A percentile compares a stretch with the other conserved stretches of the same genome.
Evolutionary conservation across 2,329 filamentous ascomycete genomes (phyloP).

Genomic region (Verticillium albo-atrum): DNA sequence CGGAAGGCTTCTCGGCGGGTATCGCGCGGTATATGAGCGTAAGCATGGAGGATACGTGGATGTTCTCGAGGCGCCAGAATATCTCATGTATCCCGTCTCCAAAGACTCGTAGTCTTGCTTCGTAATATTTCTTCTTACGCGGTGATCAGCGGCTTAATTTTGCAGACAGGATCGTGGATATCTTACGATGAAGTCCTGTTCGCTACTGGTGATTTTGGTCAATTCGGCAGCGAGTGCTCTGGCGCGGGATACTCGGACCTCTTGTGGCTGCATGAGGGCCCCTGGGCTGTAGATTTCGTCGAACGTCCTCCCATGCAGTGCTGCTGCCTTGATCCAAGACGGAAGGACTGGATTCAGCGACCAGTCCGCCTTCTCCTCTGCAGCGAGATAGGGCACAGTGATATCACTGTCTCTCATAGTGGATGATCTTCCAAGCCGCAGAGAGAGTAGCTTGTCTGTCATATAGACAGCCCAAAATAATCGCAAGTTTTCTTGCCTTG

Average conservation of each 20-base stretch:
- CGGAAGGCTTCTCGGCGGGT: slow-evolving; percentile 7
- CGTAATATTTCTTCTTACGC: not conserved
- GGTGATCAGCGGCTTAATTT: not conserved
- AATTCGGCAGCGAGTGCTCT: slow-evolving; percentile 11
- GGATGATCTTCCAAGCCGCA: slow-evolving; percentile 19
- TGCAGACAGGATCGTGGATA: not conserved
- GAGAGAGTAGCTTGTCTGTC: slow-evolving; percentile 17
- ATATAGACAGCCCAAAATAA: slow-evolving; percentile 21
- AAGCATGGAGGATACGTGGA: slow-evolving; percentile 14
- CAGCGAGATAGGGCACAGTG: slow-evolving; percentile 10
- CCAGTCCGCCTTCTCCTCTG: not conserved
- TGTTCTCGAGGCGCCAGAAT: slow-evolving; percentile 11
- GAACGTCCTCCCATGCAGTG: slow-evolving; percentile 17
- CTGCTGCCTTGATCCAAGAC: slow-evolving; percentile 12
- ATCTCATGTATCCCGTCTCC: slow-evolving; percentile 6
- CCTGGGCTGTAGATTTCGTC: slow-evolving; percentile 21
- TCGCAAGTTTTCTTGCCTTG: slow-evolving; percentile 5
- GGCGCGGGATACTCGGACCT: slow-evolving; percentile 12
- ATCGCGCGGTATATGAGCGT: slow-evolving; percentile 20
- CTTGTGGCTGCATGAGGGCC: slow-evolving; percentile 14
- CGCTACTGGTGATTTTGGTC: not conserved
- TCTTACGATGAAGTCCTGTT: not conserved
- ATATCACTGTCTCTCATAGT: slow-evolving; percentile 21
- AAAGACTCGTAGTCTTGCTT: not conserved
- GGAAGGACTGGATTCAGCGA: slow-evolving; percentile 4